phyloP scores from a whole-genome alignment of 108 stramenopile species.

The Conticribra weissflogii region DNA sequence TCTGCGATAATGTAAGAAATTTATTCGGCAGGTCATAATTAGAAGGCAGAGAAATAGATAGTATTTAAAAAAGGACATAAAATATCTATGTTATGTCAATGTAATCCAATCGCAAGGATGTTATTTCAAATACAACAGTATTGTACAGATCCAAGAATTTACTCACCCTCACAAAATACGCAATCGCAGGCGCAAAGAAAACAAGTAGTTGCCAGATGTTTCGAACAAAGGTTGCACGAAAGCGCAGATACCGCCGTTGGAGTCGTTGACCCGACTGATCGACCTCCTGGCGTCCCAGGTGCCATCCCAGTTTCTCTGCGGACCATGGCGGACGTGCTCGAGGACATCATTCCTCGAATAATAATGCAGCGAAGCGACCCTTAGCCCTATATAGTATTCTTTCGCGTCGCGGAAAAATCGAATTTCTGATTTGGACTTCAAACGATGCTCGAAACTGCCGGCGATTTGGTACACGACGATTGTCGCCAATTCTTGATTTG shows the following conservation, averaged over 20 bases:
- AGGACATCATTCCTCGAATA: too few relatives aligned
- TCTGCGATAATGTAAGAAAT: slow-evolving; percentile 33
- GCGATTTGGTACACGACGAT: too few relatives aligned
- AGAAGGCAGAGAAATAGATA: slow-evolving; percentile 1
- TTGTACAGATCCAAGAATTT: too few relatives aligned
- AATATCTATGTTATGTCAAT: not conserved
- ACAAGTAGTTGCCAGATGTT: slow-evolving; percentile 69
- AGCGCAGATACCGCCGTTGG: slow-evolving; percentile 40
- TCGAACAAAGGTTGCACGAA: slow-evolving; percentile 69
- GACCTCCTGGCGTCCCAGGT: slow-evolving; percentile 10
- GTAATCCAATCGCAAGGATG: not conserved
- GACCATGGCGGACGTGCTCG: slow-evolving; percentile 6
- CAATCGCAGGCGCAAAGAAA: slow-evolving; percentile 82
- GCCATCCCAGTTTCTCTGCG: slow-evolving; percentile 15
- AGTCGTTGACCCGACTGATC: slow-evolving; percentile 10
- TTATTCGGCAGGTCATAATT: too few relatives aligned
- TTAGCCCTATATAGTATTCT: too few relatives aligned
- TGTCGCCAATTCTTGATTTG: too few relatives aligned
- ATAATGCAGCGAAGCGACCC: too few relatives aligned
- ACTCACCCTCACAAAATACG: slow-evolving; percentile 81
- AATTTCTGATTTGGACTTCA: too few relatives aligned
- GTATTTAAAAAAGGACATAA: not conserved
- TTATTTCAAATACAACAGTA: too few relatives aligned
- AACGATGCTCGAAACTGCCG: too few relatives aligned
- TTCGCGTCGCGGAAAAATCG: too few relatives aligned